phyloP scores from a whole-genome alignment of 1,139 yeast species.

The Eremothecium sinecaudum region DNA sequence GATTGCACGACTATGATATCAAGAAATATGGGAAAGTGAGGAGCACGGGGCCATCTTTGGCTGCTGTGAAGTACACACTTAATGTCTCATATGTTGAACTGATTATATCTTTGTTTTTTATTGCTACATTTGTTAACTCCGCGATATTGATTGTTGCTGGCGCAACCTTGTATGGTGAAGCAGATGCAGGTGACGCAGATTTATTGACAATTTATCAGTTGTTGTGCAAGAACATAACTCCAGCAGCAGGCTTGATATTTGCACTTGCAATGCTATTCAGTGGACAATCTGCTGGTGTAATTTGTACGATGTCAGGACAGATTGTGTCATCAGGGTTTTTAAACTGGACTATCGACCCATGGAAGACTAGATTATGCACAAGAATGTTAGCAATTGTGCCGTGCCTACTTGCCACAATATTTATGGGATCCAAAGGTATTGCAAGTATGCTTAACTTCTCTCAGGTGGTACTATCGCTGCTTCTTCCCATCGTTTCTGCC shows the following conservation, averaged over 20 bases:
- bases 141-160: constrained; percentile 83
- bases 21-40: constrained; percentile 36
- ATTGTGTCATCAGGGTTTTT: constrained; percentile 93
- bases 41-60: constrained; percentile 49
- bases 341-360: constrained; percentile 78
- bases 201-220: constrained; percentile 74
- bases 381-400: constrained; percentile 82
- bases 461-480: constrained; percentile 77
- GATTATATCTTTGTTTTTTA: constrained; percentile 62
- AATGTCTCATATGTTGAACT: constrained; percentile 67
- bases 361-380: constrained; percentile 73
- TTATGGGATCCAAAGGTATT: constrained; percentile 79
- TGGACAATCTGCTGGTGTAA: constrained; percentile 97
- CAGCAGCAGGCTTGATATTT: constrained; percentile 88
- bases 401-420: constrained; percentile 67
- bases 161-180: constrained; percentile 57
- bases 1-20: constrained; percentile 72
- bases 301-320: constrained; percentile 96
- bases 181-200: constrained; percentile 78
- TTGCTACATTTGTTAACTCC: constrained; percentile 77
- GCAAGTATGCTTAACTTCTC: constrained; percentile 71
- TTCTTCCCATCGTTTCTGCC: constrained; percentile 83
- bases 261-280: constrained; percentile 86
- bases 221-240: constrained; percentile 62
- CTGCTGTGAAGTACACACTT: constrained; percentile 63